Percentiles rank a stretch among this genome's conserved stretches.
These are phyloP conservation scores for Mycena sanguinolenta DNA, from an alignment of 768 basidiomycete genomes.

Conservation along the genomic window DNA sequence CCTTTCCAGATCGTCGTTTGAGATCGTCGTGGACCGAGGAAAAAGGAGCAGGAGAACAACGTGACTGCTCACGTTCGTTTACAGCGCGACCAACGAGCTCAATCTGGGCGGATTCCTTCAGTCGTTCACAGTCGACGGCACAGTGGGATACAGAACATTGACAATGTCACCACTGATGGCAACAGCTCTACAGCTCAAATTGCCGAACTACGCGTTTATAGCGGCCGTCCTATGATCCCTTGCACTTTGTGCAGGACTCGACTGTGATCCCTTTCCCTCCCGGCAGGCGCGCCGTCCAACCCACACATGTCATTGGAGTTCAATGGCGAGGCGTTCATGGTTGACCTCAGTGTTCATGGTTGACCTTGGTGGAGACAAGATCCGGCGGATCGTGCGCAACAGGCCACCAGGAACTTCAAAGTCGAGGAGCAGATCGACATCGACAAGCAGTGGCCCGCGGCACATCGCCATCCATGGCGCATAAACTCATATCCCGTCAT, in stretches of 20 bases:
- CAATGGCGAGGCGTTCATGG: no score
- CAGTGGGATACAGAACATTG: no score
- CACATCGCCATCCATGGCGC: constrained; percentile 62
- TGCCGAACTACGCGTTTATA: constrained; percentile 50
- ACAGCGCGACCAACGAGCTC: constrained; percentile 69
- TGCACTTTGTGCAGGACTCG: constrained; percentile 51
- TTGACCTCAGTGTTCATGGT: no score
- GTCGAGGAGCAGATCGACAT: constrained; percentile 69
- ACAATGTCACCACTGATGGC: no score
- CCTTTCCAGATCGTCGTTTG: no score
- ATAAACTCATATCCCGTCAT: constrained; percentile 60
- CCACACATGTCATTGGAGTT: no score
- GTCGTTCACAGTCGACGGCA: no score
- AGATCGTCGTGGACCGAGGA: no score
- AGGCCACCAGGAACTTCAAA: constrained; percentile 59
- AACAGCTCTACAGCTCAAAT: no score
- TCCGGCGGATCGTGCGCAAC: constrained; percentile 69
- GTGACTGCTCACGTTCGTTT: not conserved
- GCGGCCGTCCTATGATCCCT: constrained; percentile 54
- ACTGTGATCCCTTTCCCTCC: constrained; percentile 63
- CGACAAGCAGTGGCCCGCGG: constrained; percentile 68
- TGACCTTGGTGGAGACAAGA: constrained; percentile 72
- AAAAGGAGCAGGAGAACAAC: no score
- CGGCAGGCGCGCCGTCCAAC: constrained; percentile 58
- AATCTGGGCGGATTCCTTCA: constrained; percentile 49